phyloP scores from a whole-genome alignment of 139 green algal genomes.

The Chlorella sp. region DNA sequence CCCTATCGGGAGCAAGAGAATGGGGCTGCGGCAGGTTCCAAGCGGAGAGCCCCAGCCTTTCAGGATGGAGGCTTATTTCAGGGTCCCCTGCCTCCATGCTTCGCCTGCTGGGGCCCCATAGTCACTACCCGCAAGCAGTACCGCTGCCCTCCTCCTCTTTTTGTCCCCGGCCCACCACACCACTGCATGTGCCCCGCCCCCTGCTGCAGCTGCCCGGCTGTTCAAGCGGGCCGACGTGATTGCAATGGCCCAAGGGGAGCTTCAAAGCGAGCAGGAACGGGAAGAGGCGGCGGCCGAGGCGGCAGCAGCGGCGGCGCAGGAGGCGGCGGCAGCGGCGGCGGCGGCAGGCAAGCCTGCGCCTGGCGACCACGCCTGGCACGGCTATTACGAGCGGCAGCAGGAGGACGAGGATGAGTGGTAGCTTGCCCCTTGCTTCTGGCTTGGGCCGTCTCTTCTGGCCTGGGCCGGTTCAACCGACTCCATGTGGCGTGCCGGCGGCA shows the following conservation, averaged over 20 bases:
- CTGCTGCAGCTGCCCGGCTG: background rate
- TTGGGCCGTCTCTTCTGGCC: too few species aligned
- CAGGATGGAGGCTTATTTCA: background rate
- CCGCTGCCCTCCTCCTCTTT: background rate
- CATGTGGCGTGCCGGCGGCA: too few species aligned
- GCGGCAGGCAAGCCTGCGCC: background rate
- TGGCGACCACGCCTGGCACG: slow-evolving; percentile 27
- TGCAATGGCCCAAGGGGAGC: background rate
- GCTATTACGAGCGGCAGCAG: slow-evolving; percentile 10
- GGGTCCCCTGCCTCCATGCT: background rate
- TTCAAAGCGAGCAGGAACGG: background rate
- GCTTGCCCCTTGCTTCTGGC: too few species aligned
- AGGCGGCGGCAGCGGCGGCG: background rate
- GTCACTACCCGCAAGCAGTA: too few species aligned
- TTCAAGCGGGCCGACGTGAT: background rate
- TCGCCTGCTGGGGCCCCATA: background rate
- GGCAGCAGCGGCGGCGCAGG: background rate
- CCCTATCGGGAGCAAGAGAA: too few species aligned
- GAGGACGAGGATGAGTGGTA: slow-evolving; percentile 36
- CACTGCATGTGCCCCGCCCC: background rate
- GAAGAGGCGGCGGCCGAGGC: background rate
- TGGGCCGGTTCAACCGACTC: too few species aligned
- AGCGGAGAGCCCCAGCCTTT: too few species aligned
- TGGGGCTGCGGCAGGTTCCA: too few species aligned
- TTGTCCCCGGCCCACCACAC: background rate